These are phyloP conservation scores for Talaromyces amestolkiae DNA, from an alignment of 2,329 filamentous ascomycete genomes.

Conservation along the genomic window DNA sequence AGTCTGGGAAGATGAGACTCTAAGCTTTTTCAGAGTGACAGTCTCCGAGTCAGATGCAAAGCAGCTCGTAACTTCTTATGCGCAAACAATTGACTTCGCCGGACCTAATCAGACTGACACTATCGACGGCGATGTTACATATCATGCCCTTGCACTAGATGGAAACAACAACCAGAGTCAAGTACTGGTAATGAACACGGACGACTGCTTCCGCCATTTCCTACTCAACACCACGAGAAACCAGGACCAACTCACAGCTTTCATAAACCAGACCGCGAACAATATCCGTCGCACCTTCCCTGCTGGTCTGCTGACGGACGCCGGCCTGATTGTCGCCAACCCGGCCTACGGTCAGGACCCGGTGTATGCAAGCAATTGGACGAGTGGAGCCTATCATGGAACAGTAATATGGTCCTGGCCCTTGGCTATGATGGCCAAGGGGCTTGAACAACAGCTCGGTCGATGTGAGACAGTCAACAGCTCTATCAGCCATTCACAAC, in stretches of 20 bases:
- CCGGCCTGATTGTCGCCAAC: conserved; percentile 61
- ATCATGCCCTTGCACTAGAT: conserved; percentile 58
- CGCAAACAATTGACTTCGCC: conserved; percentile 42
- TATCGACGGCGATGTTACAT: conserved; percentile 48
- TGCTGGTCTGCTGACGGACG: conserved; percentile 55
- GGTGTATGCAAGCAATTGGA: conserved; percentile 52
- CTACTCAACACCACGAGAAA: conserved; percentile 58
- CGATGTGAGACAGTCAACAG: conserved; percentile 43
- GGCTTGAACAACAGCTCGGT: conserved; percentile 56
- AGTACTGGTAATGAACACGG: conserved; percentile 62
- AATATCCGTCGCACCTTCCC: conserved; percentile 60
- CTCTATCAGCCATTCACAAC: background rate
- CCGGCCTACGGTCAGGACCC: conserved; percentile 55
- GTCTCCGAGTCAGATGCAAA: conserved; percentile 48
- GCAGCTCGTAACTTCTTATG: conserved; percentile 51
- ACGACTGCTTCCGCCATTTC: conserved; percentile 63
- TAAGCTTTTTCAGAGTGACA: conserved; percentile 56
- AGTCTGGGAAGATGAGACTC: conserved; percentile 61
- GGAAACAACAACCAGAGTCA: conserved; percentile 50
- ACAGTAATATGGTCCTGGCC: conserved; percentile 67
- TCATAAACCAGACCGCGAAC: conserved; percentile 57
- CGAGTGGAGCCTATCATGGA: conserved; percentile 60
- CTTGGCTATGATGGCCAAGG: conserved; percentile 62
- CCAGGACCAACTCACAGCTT: conserved; percentile 55
- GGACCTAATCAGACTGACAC: conserved; percentile 46